These are phyloP conservation scores for Phytophthora brassicae DNA, from an alignment of 352 stramenopile genomes.

Conservation along the genomic window DNA sequence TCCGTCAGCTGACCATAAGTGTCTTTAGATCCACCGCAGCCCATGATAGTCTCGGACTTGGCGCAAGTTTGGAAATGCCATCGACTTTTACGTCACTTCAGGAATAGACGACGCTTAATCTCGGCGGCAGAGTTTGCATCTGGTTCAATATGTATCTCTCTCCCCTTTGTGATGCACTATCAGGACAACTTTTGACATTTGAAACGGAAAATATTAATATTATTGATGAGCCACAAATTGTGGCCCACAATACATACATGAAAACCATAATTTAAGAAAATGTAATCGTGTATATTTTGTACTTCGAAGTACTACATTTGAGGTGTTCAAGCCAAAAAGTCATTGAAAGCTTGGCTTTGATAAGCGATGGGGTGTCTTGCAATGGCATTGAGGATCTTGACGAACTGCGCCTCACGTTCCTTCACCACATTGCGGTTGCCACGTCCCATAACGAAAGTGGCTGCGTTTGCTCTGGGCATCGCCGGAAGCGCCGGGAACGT, in stretches of 20 bases:
- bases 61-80: conserved; percentile 18
- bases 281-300: conserved; percentile 5
- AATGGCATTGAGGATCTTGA: conserved; percentile 68
- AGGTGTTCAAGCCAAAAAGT: conserved; percentile 47
- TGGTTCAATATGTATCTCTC: background rate
- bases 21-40: conserved; percentile 40
- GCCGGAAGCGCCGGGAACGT: conserved; percentile 62
- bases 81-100: background rate
- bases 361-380: conserved; percentile 49
- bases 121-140: conserved; percentile 15
- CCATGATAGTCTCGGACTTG: conserved; percentile 17
- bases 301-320: background rate
- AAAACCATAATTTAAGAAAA: too few species aligned
- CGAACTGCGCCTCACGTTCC: conserved; percentile 62
- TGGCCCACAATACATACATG: too few species aligned
- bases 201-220: too few species aligned
- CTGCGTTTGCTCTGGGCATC: conserved; percentile 45
- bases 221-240: too few species aligned
- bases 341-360: conserved; percentile 47
- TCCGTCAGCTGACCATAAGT: conserved; percentile 31
- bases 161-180: background rate
- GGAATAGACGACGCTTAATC: too few species aligned
- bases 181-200: too few species aligned
- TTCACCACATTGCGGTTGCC: conserved; percentile 53
- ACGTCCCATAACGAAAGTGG: conserved; percentile 48